Evolutionary conservation across 2,329 filamentous ascomycete genomes (phyloP).

Genomic region (Epichloe festucae): DNA sequence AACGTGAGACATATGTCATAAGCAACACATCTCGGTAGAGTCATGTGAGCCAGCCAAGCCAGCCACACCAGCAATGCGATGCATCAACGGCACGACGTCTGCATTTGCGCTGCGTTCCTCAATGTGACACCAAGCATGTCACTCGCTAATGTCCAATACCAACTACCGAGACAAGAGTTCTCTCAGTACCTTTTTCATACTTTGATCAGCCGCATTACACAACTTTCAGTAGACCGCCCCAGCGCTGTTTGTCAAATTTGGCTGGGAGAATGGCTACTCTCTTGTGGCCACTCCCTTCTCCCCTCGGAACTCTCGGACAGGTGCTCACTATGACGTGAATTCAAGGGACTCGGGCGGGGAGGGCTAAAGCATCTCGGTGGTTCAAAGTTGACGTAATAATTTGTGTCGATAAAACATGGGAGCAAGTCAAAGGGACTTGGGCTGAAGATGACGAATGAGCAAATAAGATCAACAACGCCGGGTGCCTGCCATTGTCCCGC

Average conservation of each 20-base stretch:
- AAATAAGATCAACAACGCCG: too few species aligned
- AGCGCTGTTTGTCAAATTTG: too few species aligned
- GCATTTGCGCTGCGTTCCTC: background rate
- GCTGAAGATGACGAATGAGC: too few species aligned
- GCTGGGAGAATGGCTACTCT: too few species aligned
- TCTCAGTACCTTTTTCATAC: background rate
- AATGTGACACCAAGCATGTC: background rate
- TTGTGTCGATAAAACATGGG: background rate
- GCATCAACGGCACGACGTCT: background rate
- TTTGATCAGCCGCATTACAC: too few species aligned
- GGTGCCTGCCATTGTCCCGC: too few species aligned
- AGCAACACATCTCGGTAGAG: background rate
- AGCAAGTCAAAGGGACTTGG: background rate
- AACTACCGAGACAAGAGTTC: background rate
- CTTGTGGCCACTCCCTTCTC: background rate
- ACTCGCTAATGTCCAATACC: background rate
- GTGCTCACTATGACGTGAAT: background rate
- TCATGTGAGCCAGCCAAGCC: constrained; percentile 2
- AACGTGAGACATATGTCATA: background rate
- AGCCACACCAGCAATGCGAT: background rate
- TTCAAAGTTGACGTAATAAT: too few species aligned
- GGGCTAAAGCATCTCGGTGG: background rate
- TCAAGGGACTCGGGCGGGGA: background rate
- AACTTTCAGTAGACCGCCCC: too few species aligned
- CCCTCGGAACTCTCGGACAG: background rate